phyloP scores from a whole-genome alignment of 164 flowering plant species.

The Stephania japonica region DNA sequence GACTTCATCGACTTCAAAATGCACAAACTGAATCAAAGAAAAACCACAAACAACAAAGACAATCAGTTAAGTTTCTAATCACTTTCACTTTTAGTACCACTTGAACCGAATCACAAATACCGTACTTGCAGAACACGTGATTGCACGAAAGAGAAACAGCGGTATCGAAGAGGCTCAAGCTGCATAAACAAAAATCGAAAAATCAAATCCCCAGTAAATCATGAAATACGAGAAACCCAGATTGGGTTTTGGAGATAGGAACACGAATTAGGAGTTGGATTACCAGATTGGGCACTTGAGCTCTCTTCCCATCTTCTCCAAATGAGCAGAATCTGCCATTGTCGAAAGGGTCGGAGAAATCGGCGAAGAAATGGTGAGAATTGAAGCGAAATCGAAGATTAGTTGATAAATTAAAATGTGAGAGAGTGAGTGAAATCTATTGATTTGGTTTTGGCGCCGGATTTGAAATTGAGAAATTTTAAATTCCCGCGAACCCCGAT shows the following conservation, averaged over 20 bases:
- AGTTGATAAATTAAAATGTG: background rate
- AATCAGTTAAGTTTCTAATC: background rate
- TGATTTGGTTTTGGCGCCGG: background rate
- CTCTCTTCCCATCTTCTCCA: constrained; percentile 89
- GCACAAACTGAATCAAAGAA: constrained; percentile 46
- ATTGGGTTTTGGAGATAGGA: background rate
- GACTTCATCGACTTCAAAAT: constrained; percentile 72
- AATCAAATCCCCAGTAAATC: background rate
- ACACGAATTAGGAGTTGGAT: background rate
- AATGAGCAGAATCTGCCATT: constrained; percentile 28
- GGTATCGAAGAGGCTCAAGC: constrained; percentile 64
- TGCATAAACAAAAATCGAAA: constrained; percentile 19
- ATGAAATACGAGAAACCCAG: background rate
- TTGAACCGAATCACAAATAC: background rate
- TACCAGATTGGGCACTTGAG: constrained; percentile 98
- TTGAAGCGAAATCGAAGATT: background rate
- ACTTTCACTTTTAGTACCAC: background rate
- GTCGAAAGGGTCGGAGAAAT: background rate
- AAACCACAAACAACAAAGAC: background rate
- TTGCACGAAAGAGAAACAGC: constrained; percentile 81
- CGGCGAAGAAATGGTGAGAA: background rate
- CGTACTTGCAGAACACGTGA: constrained; percentile 92
- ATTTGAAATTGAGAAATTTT: background rate
- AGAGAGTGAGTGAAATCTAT: background rate
- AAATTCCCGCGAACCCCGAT: background rate